Evolutionary conservation across 2,329 filamentous ascomycete genomes (phyloP).

Genomic region (Diplodia mutila): DNA sequence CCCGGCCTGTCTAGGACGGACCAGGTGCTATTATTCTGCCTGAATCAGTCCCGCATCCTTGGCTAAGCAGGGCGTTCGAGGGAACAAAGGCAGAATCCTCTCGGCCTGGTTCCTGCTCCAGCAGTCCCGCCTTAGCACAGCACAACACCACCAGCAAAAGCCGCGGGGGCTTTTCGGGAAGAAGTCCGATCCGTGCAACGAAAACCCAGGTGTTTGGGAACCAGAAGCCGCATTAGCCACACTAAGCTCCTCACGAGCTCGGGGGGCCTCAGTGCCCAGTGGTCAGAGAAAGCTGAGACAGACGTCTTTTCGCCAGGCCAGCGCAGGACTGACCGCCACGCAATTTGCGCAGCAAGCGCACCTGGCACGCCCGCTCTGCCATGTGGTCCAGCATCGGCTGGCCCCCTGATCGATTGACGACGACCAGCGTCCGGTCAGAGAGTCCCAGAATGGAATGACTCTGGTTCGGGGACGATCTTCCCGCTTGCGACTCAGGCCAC

Average conservation of each 20-base stretch:
- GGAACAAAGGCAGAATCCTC: neutral
- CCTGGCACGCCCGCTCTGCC: neutral
- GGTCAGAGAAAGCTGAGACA: neutral
- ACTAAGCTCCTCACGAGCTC: neutral
- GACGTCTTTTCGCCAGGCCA: neutral
- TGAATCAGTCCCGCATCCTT: slow-evolving; percentile 8
- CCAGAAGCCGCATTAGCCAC: neutral
- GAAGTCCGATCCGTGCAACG: neutral
- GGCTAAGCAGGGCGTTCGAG: neutral
- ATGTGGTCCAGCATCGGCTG: neutral
- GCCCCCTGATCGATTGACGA: neutral
- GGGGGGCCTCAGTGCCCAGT: neutral
- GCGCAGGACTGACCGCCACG: neutral
- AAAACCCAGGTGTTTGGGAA: neutral
- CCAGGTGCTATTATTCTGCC: neutral
- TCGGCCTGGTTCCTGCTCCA: neutral
- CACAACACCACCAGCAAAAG: neutral
- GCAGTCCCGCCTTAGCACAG: neutral
- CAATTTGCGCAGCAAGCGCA: neutral
- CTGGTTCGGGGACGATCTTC: slow-evolving; percentile 10
- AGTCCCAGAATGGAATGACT: neutral
- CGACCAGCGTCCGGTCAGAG: neutral
- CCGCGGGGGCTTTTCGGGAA: neutral
- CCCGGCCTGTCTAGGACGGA: neutral
- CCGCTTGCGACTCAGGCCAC: slow-evolving; percentile 16